These are phyloP conservation scores for Podosphaera aphanis DNA, from an alignment of 2,329 filamentous ascomycete genomes.

Conservation along the genomic window DNA sequence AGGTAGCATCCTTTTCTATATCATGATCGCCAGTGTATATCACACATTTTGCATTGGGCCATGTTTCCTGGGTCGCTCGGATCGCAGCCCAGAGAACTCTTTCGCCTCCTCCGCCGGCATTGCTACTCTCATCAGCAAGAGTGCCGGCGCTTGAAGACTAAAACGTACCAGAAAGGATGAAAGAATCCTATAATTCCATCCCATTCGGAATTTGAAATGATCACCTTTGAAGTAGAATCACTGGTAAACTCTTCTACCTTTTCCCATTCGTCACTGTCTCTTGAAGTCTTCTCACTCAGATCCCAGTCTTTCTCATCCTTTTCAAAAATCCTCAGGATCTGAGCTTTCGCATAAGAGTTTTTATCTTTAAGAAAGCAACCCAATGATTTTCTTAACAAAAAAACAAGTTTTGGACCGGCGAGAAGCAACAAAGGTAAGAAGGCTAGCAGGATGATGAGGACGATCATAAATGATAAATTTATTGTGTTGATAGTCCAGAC, in stretches of 20 bases:
- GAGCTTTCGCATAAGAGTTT: conserved; percentile 35
- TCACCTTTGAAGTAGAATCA: not conserved
- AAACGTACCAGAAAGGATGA: conserved; percentile 69
- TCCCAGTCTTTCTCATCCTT: conserved; percentile 21
- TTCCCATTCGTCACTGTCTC: conserved; percentile 2
- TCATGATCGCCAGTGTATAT: conserved; percentile 94
- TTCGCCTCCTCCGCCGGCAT: conserved; percentile 88
- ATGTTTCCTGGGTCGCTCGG: conserved; percentile 66
- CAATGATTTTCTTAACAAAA: conserved; percentile 21
- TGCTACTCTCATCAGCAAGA: conserved; percentile 26
- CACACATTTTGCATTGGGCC: conserved; percentile 70
- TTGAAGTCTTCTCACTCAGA: conserved; percentile 12
- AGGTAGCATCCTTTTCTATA: conserved; percentile 54
- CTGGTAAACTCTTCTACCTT: conserved; percentile 1
- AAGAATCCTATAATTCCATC: conserved; percentile 51
- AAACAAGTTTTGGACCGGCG: conserved; percentile 11
- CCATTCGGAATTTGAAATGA: conserved; percentile 1
- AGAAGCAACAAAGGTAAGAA: conserved; percentile 4
- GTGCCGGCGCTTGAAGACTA: not conserved
- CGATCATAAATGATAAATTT: too few species aligned
- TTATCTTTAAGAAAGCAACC: conserved; percentile 39
- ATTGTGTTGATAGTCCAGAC: too few species aligned
- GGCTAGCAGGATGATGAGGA: too few species aligned
- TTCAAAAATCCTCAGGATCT: conserved; percentile 27
- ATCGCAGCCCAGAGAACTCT: conserved; percentile 92